A percentile compares a stretch with the other conserved stretches of the same genome.
Conservation (phyloP, 768 basidiomycete genomes). For the Floccularia luteovirens region DNA sequence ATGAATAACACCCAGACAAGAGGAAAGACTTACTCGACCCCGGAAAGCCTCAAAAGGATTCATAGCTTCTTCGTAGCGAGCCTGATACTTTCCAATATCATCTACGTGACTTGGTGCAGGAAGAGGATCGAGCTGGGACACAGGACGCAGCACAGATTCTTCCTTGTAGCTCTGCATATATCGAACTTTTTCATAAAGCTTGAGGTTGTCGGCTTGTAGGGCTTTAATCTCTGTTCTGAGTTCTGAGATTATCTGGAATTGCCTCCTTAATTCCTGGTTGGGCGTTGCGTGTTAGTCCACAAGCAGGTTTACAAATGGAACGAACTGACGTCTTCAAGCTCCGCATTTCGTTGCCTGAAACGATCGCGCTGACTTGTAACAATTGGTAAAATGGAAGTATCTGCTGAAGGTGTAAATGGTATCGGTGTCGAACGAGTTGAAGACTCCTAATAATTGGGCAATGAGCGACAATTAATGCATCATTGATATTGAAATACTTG, state of each 20-base stretch:
- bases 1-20: slow-evolving; percentile 1
- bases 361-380: slow-evolving; percentile 96
- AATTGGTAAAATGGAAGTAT: slow-evolving; percentile 95
- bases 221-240: slow-evolving; percentile 88
- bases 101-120: slow-evolving; percentile 44
- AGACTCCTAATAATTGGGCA: slow-evolving; percentile 14
- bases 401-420: slow-evolving; percentile 67
- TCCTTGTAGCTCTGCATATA: slow-evolving; percentile 98
- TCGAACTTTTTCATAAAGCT: slow-evolving; percentile 96
- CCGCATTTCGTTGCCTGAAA: slow-evolving; percentile 95
- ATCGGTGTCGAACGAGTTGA: slow-evolving; percentile 54
- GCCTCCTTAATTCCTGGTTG: slow-evolving; percentile 82
- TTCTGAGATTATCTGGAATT: slow-evolving; percentile 91
- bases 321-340: slow-evolving; percentile 82
- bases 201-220: slow-evolving; percentile 92
- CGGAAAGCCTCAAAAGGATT: slow-evolving; percentile 98
- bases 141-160: slow-evolving; percentile 48
- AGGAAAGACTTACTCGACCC: slow-evolving; percentile 60
- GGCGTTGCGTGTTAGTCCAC: too few species aligned
- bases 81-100: slow-evolving; percentile 84
- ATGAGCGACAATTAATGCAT: not conserved
- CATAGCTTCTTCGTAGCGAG: slow-evolving; percentile 93
- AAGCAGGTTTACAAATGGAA: not conserved
- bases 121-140: slow-evolving; percentile 64
- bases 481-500: slow-evolving; percentile 12